Evolutionary conservation across 306 rosid genomes (phyloP), one percentile per base, ranked within the genome.

Genomic region (Bauhinia variegata): DNA sequence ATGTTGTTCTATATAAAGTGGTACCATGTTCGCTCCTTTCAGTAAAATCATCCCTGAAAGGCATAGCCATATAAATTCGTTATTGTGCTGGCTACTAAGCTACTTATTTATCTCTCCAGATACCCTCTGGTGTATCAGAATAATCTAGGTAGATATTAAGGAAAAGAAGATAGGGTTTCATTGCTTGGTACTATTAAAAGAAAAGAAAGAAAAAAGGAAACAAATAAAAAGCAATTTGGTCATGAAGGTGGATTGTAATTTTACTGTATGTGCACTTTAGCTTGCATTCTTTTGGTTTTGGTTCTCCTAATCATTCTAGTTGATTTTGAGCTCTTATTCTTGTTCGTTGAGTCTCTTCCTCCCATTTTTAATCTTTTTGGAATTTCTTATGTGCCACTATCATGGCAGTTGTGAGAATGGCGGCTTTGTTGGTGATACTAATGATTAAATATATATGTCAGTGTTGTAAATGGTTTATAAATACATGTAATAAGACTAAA

Each of bases 41-140:
- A 0, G 44, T 38, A 12, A 58, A 59, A 8, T 52, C 65, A 11
- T 11, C 16, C 16, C 36, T 61, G 76, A 69, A 44, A 63, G 41
- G 15, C 55, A 62, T 17, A 53, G 4, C 13, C 36, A 12, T 10
- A 7, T 11, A 15, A 15, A 16, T 37, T 15, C 13, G 15, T 58
- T 37, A 3, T 31, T 15, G 4, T 9, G n/a, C 15, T 14, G 33
- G 63, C 10, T 36, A 36, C 63, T 4, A 36, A 4, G 5, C 17
- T 15, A 28, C 28, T 7, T 49, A 49, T 16, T 1, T 17, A 17
- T 23, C 28, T 49, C 30, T 36, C 41, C 30, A 49, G 11, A 49
- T 49, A 9, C 10, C 34, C 7, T 23, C 30, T 54, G 71, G 65
- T 63, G 37, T 55, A 73, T 12, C 78, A 64, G 59, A 55, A 47